Conservation (phyloP, 2,329 filamentous ascomycete species). For the Phaeosphaeria sp. region DNA sequence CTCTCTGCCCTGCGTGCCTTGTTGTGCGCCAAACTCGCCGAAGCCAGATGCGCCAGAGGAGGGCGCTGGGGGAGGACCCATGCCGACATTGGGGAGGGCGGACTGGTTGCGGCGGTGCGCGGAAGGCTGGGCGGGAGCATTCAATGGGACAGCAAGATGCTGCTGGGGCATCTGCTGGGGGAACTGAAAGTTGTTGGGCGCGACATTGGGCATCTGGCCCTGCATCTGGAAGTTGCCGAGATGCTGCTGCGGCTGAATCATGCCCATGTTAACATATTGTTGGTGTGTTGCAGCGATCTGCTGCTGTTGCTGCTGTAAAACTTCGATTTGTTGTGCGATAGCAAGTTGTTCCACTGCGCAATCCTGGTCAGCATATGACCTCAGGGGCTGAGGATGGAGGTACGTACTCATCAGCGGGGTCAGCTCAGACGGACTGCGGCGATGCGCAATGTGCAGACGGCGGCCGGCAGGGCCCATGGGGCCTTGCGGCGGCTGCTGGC, state of each 20-base stretch:
- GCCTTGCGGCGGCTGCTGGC: conserved; percentile 57
- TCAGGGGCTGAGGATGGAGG: conserved; percentile 6
- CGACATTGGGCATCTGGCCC: conserved; percentile 77
- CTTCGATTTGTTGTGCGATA: conserved; percentile 97
- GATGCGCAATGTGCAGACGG: conserved; percentile 95
- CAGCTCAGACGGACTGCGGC: conserved; percentile 94
- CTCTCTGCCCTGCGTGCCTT: conserved; percentile 66
- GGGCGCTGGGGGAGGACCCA: conserved; percentile 90
- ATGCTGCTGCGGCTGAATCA: conserved; percentile 85
- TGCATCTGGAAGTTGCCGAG: conserved; percentile 68
- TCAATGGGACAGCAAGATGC: conserved; percentile 74
- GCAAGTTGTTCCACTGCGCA: conserved; percentile 90
- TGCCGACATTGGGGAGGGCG: conserved; percentile 88
- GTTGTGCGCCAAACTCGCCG: conserved; percentile 75
- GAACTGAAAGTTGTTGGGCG: conserved; percentile 86
- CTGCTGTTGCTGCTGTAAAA: conserved; percentile 96
- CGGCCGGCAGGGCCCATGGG: conserved; percentile 77
- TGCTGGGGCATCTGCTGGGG: conserved; percentile 65
- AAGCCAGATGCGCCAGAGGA: conserved; percentile 88
- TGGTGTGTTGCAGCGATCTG: conserved; percentile 96
- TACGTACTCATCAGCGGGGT: conserved; percentile 96
- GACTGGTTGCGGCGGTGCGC: conserved; percentile 98
- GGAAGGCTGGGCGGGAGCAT: conserved; percentile 76
- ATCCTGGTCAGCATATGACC: conserved; percentile 29
- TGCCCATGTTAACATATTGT: conserved; percentile 97